phyloP scores from a whole-genome alignment of 2,329 filamentous ascomycete genomes.

The Thermothelomyces thermophilus region DNA sequence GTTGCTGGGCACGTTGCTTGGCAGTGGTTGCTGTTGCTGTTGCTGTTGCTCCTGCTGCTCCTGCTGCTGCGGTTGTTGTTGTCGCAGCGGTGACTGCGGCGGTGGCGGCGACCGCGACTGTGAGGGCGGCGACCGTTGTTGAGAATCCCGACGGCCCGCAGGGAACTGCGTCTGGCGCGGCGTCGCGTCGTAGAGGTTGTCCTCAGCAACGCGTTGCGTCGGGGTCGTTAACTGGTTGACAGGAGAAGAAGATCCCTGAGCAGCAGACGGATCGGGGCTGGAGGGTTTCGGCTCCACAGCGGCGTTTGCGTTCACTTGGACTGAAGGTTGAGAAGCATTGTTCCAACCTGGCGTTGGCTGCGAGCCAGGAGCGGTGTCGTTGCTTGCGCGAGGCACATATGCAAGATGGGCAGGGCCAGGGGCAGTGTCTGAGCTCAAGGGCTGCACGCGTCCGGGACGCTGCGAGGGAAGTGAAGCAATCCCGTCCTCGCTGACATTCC shows the following conservation, averaged over 20 bases:
- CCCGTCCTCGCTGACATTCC: constrained; percentile 12
- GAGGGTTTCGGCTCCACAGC: constrained; percentile 11
- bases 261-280: constrained; percentile 22
- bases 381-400: no score
- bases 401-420: no score
- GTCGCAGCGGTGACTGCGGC: background rate
- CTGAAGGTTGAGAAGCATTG: constrained; percentile 14
- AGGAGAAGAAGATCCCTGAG: background rate
- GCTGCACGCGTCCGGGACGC: constrained; percentile 10
- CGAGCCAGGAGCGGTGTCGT: constrained; percentile 14
- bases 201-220: constrained; percentile 20
- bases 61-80: background rate
- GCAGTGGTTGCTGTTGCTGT: constrained; percentile 4
- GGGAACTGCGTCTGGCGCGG: constrained; percentile 25
- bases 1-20: background rate
- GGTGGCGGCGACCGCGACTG: background rate
- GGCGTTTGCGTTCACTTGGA: background rate
- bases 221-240: constrained; percentile 13
- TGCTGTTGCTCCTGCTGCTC: constrained; percentile 7
- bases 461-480: constrained; percentile 21
- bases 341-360: constrained; percentile 17
- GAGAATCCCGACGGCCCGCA: constrained; percentile 7
- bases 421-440: constrained; percentile 1
- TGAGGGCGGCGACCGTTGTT: background rate
- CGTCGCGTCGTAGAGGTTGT: constrained; percentile 32